Evolutionary conservation across 2,329 filamentous ascomycete species (phyloP).

Genomic region (Aureobasidium melanogenum): DNA sequence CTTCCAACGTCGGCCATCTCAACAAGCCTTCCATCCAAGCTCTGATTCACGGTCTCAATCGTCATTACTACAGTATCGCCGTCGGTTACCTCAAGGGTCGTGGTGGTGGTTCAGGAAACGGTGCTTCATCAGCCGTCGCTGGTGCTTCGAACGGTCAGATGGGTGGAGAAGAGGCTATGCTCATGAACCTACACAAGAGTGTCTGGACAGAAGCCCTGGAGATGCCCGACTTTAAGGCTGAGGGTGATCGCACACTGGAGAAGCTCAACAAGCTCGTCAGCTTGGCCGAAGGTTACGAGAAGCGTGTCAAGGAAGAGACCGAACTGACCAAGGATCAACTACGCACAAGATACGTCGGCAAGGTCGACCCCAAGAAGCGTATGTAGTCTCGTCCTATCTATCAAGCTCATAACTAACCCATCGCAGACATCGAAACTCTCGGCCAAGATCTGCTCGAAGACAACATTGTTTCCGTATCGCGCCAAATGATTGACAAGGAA

Average conservation of each 20-base stretch:
- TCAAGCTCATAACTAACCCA: background rate
- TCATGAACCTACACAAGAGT: conserved; percentile 99
- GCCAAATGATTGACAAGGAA: conserved; percentile 99
- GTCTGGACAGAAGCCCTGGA: conserved; percentile 97
- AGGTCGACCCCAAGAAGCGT: conserved; percentile 98
- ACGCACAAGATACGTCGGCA: conserved; percentile 97
- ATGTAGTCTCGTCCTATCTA: conserved; percentile 22
- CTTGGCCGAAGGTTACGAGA: conserved; percentile 93
- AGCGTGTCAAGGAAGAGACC: conserved; percentile 97
- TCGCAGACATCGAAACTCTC: conserved; percentile 75
- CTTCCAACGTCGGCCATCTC: conserved; percentile 91
- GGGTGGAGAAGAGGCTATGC: conserved; percentile 92
- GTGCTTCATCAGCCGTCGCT: background rate
- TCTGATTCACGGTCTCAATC: conserved; percentile 92
- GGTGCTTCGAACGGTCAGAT: conserved; percentile 4
- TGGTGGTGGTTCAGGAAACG: conserved; percentile 11
- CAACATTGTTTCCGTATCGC: conserved; percentile 96
- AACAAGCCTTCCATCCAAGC: conserved; percentile 99
- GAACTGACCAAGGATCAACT: conserved; percentile 95
- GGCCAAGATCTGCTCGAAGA: conserved; percentile 96
- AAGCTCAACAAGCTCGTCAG: conserved; percentile 78
- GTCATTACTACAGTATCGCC: conserved; percentile 98
- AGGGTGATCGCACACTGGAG: conserved; percentile 79
- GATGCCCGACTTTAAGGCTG: conserved; percentile 89
- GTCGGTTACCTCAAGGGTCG: conserved; percentile 85